Base-by-base conservation (phyloP, 306 rosid genomes). In the Prunus davidiana region DNA sequence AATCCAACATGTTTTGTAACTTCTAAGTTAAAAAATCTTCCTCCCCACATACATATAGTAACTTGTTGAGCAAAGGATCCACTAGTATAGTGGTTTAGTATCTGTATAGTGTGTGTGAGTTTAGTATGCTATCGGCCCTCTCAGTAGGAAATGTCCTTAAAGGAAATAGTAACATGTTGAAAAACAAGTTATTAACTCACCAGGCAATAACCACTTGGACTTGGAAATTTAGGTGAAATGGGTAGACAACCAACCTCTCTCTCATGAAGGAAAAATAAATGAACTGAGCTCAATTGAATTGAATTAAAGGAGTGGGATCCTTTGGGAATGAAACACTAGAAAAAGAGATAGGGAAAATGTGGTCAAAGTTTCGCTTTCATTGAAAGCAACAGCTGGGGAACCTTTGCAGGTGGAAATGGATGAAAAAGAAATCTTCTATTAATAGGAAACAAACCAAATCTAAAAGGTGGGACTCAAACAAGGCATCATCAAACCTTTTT, bases 351-450 rank as follows among this genome's bases (percentile, higher is more conserved):
- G 64, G 77, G 73, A 84, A 58, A 64, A 72, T 74, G 34, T 77
- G 87, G 96, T 91, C 97, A 89, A 93, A 89, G 83, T 87, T 91
- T 89, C 89, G 87, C 89, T 89, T 85, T 88, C 90, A 82, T 72
- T 79, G 97, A 91, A 87, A 90, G 97, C 81, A 89, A 94, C 97
- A 88, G 90, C 82, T 85, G 97, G 85, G 83, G 81, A 79, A 77
- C 63, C 78, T 80, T 87, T 91, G 96, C 87, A 86, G 91, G 61
- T 83, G 80, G 82, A 79, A 86, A 82, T 72, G 91, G 86, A 91
- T 83, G 84, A 86, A 93, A 87, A 87, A 84, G 87, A 87, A 85
- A 85, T 86, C 93, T 90, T 79, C 88, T 79, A 83, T 84, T 82
- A 81, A 88, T 93, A 76, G 89, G 87, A 84, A 82, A 85, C 56